Evolutionary conservation across 1,139 yeast genomes (phyloP).

Genomic region (Petasospora fabianii): DNA sequence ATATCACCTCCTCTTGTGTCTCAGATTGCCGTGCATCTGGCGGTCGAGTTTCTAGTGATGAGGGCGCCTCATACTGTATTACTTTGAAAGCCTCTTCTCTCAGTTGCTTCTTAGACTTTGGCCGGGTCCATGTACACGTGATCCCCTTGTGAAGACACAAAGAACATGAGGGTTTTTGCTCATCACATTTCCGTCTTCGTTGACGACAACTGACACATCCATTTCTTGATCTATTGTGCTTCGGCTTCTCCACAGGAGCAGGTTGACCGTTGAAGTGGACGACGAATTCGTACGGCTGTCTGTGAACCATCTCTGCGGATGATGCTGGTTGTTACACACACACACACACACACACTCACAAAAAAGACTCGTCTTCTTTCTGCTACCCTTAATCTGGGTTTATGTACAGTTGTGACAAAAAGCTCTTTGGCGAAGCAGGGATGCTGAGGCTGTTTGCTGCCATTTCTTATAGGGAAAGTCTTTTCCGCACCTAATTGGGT

Average conservation of each 20-base stretch:
- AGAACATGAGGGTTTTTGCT: not conserved
- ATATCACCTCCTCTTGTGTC: too few relatives aligned
- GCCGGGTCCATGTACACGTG: not conserved
- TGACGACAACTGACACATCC: not conserved
- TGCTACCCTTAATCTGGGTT: not conserved
- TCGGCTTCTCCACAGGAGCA: not conserved
- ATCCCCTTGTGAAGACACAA: not conserved
- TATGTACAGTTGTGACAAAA: not conserved
- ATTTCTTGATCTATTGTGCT: not conserved
- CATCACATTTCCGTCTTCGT: not conserved
- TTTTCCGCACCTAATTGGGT: not conserved
- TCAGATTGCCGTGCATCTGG: not conserved
- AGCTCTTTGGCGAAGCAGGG: too few relatives aligned
- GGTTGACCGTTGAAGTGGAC: not conserved
- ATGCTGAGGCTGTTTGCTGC: not conserved
- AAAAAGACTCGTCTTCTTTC: too few relatives aligned
- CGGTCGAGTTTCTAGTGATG: not conserved
- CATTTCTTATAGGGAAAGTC: not conserved
- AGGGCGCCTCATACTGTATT: not conserved
- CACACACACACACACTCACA: too few relatives aligned
- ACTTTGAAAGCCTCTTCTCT: not conserved
- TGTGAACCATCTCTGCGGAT: too few relatives aligned
- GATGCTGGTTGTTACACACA: too few relatives aligned
- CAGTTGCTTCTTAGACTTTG: not conserved
- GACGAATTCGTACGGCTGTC: not conserved